Conservation (phyloP, 306 rosid genomes). For the Pterocarpus santalinus region DNA sequence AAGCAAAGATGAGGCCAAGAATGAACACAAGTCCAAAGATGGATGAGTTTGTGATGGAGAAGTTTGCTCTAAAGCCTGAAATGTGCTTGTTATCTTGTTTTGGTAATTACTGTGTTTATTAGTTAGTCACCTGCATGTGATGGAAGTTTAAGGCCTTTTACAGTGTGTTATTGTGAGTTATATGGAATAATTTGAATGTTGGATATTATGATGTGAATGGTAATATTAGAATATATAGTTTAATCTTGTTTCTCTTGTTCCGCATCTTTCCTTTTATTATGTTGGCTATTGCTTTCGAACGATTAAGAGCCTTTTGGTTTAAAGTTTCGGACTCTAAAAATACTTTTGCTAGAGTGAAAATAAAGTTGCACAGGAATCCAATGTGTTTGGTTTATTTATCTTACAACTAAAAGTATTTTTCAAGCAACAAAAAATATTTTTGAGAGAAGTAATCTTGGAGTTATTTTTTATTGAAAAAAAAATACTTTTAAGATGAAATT, state of each 20-base stretch:
- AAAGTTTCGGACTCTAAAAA: no score
- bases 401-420: no score
- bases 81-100: not conserved
- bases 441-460: no score
- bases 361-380: no score
- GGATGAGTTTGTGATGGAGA: constrained; percentile 72
- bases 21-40: constrained; percentile 47
- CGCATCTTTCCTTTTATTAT: not conserved
- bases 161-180: not conserved
- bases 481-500: no score
- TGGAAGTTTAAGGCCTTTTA: no score
- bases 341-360: no score
- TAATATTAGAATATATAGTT: not conserved
- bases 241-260: not conserved
- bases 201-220: not conserved
- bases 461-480: no score
- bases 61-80: constrained; percentile 61
- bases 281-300: no score
- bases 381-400: no score
- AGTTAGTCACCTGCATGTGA: not conserved
- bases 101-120: not conserved
- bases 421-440: no score
- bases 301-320: no score
- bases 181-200: constrained; percentile 22
- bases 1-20: constrained; percentile 44